Conservation (phyloP, 352 stramenopile species). For the Pythium coloratum region DNA sequence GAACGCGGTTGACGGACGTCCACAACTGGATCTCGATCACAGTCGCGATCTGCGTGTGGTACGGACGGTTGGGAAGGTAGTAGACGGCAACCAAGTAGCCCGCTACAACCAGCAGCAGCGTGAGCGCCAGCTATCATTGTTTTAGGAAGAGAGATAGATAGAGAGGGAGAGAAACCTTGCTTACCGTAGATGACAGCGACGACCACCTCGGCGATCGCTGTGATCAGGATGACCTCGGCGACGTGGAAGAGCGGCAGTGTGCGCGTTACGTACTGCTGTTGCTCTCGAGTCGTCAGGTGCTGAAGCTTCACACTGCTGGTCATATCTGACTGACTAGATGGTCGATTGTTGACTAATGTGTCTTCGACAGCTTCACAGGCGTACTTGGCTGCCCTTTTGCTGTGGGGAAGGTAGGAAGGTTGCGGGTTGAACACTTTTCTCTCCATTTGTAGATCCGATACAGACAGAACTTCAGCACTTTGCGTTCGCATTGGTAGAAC, state of each 20-base stretch:
- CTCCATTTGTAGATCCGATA: too few species aligned
- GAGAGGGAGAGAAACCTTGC: not conserved
- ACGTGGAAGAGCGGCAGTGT: slow-evolving; percentile 7
- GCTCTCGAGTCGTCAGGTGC: not conserved
- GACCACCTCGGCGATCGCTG: slow-evolving; percentile 30
- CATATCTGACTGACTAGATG: too few species aligned
- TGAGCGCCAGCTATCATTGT: not conserved
- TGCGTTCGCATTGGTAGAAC: too few species aligned
- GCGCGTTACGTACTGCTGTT: not conserved
- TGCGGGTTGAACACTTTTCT: too few species aligned
- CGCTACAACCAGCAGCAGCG: not conserved
- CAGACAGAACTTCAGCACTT: too few species aligned
- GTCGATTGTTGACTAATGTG: too few species aligned
- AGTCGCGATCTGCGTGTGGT: not conserved
- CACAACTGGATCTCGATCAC: not conserved
- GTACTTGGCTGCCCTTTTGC: too few species aligned
- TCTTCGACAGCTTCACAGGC: too few species aligned
- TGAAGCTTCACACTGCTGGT: not conserved
- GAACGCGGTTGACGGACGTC: not conserved
- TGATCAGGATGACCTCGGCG: slow-evolving; percentile 28
- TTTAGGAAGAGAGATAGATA: too few species aligned
- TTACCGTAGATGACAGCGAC: slow-evolving; percentile 30
- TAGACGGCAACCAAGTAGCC: slow-evolving; percentile 11
- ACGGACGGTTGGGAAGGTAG: slow-evolving; percentile 2
- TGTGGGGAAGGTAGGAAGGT: too few species aligned